Percentiles rank a stretch among this genome's conserved stretches.
Evolutionary conservation across 2,329 filamentous ascomycete species (phyloP).

Genomic region (Bipolaris bicolor): DNA sequence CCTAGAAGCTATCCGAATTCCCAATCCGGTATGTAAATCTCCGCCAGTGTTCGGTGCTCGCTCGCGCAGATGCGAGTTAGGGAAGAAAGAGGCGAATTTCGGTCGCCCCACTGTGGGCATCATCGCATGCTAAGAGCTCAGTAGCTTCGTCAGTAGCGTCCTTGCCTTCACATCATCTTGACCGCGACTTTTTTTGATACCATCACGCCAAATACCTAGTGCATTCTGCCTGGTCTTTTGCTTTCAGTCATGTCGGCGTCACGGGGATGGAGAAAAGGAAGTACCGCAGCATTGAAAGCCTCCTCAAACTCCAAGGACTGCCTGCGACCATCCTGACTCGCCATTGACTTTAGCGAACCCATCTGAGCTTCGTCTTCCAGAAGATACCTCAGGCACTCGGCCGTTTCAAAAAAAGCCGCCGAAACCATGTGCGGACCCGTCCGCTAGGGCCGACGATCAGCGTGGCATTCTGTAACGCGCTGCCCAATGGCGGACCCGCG

Average conservation of each 20-base stretch:
- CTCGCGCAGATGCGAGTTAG: constrained; percentile 11
- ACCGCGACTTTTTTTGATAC: constrained; percentile 7
- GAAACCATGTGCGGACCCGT: constrained; percentile 20
- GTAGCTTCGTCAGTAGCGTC: constrained; percentile 6
- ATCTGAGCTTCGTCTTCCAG: constrained; percentile 17
- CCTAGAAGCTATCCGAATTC: background rate
- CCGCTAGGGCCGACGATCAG: constrained; percentile 20
- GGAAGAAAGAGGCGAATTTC: background rate
- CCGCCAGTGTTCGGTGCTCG: constrained; percentile 8
- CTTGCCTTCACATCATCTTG: constrained; percentile 13
- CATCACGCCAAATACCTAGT: background rate
- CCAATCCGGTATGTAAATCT: constrained; percentile 4
- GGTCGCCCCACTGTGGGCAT: constrained; percentile 19
- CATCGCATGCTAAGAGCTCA: constrained; percentile 21
- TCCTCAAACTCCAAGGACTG: background rate
- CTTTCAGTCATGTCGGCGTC: background rate
- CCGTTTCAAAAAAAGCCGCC: constrained; percentile 24
- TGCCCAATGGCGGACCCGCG: constrained; percentile 5
- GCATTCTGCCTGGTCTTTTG: background rate
- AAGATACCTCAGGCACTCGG: constrained; percentile 19
- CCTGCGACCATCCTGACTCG: constrained; percentile 14
- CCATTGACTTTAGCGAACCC: constrained; percentile 6
- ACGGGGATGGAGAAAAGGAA: background rate
- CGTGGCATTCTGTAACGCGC: constrained; percentile 11
- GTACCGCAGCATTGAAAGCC: no score